Conservation (phyloP, 2,329 filamentous ascomycete species). For the Colletotrichum somersetense region DNA sequence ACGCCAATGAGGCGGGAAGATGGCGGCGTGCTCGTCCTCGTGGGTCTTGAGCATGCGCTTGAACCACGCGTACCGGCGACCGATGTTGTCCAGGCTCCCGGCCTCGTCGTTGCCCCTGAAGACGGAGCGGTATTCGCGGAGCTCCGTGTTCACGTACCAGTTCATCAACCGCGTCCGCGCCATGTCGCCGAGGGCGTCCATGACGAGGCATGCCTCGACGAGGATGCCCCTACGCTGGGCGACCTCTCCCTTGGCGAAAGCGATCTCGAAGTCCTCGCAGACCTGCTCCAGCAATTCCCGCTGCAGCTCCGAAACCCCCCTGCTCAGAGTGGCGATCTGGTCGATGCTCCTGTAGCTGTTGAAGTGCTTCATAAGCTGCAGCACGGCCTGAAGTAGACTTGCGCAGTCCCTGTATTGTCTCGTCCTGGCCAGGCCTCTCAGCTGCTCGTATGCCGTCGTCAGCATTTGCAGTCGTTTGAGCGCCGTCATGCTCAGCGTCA, state of each 20-base stretch:
- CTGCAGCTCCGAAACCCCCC: conserved; percentile 94
- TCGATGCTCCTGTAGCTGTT: conserved; percentile 98
- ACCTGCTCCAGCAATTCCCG: conserved; percentile 94
- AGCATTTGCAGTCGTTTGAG: conserved; percentile 98
- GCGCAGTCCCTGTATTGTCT: conserved; percentile 96
- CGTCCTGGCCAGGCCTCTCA: conserved; percentile 83
- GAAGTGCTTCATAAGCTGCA: conserved; percentile 98
- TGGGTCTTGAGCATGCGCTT: conserved; percentile 95
- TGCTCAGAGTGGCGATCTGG: conserved; percentile 93
- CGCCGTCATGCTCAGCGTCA: conserved; percentile 97
- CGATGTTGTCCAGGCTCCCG: conserved; percentile 95
- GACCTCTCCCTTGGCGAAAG: conserved; percentile 91
- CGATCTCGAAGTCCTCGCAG: conserved; percentile 98
- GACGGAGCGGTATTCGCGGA: conserved; percentile 94
- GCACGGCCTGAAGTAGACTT: conserved; percentile 90
- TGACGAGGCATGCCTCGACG: conserved; percentile 89
- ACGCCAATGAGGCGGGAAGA: conserved; percentile 90
- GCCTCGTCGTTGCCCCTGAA: conserved; percentile 98
- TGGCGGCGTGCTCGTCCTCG: conserved; percentile 88
- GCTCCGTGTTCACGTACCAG: conserved; percentile 98
- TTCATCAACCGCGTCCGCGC: conserved; percentile 86
- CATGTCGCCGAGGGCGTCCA: conserved; percentile 92
- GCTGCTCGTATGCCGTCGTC: conserved; percentile 98
- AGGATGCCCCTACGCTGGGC: conserved; percentile 76
- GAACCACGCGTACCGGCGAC: conserved; percentile 95